Conservation (phyloP, 2,329 filamentous ascomycete genomes). For the Hymenoscyphus salicellus region DNA sequence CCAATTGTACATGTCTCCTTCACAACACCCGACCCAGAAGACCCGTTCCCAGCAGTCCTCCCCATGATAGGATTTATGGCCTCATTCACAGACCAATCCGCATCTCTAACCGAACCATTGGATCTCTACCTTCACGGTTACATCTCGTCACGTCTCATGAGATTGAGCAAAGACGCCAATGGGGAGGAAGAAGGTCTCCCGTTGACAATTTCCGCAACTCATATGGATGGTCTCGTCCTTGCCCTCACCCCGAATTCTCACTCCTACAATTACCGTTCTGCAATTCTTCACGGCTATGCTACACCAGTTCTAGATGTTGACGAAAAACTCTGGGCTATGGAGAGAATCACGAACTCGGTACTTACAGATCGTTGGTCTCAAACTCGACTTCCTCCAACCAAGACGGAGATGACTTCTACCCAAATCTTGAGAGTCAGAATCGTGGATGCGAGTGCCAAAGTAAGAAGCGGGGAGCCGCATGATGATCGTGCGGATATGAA, state of each 20-base stretch:
- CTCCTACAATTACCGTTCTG: constrained; percentile 70
- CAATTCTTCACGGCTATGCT: constrained; percentile 10
- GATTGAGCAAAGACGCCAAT: constrained; percentile 40
- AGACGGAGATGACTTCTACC: constrained; percentile 71
- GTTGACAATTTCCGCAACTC: constrained; percentile 67
- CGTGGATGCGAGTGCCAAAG: constrained; percentile 71
- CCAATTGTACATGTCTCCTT: constrained; percentile 79
- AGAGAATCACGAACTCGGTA: constrained; percentile 72
- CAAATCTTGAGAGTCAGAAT: constrained; percentile 68
- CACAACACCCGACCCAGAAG: constrained; percentile 41
- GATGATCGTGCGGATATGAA: constrained; percentile 50
- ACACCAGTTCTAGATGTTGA: constrained; percentile 55
- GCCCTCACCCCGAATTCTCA: constrained; percentile 60
- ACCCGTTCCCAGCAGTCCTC: constrained; percentile 70
- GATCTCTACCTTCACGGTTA: constrained; percentile 84
- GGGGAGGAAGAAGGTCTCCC: constrained; percentile 55
- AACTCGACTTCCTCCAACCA: constrained; percentile 66
- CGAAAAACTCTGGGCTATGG: constrained; percentile 76
- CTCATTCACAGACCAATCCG: constrained; percentile 62
- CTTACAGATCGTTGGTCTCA: constrained; percentile 67
- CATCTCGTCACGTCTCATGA: constrained; percentile 74
- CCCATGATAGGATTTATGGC: constrained; percentile 86
- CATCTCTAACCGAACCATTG: constrained; percentile 63
- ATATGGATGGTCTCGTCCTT: constrained; percentile 76
- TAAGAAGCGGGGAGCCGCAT: constrained; percentile 61